Conservation (phyloP, 2,329 filamentous ascomycete species). For the Penicillium hordei region DNA sequence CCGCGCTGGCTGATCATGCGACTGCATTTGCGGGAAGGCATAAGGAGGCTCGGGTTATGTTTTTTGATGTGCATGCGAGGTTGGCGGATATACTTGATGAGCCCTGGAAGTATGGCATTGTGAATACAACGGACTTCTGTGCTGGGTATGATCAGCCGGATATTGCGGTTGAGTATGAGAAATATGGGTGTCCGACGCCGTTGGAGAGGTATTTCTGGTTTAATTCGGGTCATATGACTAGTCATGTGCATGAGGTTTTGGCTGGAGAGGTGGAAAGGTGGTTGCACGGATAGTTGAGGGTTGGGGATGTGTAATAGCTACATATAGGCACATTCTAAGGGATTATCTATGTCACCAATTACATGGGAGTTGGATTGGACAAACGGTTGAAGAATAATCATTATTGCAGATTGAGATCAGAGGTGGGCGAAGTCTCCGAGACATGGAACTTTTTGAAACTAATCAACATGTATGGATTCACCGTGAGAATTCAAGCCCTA, state of each 20-base stretch:
- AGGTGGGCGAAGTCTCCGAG: not conserved
- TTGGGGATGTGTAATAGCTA: not conserved
- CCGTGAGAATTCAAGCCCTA: constrained; percentile 15
- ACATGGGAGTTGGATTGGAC: not conserved
- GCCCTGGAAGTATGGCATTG: constrained; percentile 44
- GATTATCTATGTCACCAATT: not conserved
- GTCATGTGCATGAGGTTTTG: constrained; percentile 42
- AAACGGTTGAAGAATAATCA: not conserved
- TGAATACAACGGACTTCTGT: constrained; percentile 50
- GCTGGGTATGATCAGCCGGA: constrained; percentile 48
- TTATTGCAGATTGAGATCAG: constrained; percentile 4
- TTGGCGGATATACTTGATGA: constrained; percentile 47
- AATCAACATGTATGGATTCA: constrained; percentile 21
- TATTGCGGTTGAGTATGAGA: constrained; percentile 43
- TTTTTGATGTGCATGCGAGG: constrained; percentile 48
- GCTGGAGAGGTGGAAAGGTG: constrained; percentile 26
- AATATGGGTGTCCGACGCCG: constrained; percentile 48
- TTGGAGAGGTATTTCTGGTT: constrained; percentile 51
- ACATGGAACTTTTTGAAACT: constrained; percentile 22
- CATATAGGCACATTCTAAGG: not conserved
- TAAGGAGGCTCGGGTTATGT: constrained; percentile 37
- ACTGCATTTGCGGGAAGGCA: constrained; percentile 35
- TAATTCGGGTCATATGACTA: constrained; percentile 50
- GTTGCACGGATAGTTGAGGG: constrained; percentile 13
- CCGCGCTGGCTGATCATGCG: constrained; percentile 38